Percentiles rank a stretch among this genome's conserved stretches.
phyloP scores from a whole-genome alignment of 768 basidiomycete species.

The Calocera viscosa region DNA sequence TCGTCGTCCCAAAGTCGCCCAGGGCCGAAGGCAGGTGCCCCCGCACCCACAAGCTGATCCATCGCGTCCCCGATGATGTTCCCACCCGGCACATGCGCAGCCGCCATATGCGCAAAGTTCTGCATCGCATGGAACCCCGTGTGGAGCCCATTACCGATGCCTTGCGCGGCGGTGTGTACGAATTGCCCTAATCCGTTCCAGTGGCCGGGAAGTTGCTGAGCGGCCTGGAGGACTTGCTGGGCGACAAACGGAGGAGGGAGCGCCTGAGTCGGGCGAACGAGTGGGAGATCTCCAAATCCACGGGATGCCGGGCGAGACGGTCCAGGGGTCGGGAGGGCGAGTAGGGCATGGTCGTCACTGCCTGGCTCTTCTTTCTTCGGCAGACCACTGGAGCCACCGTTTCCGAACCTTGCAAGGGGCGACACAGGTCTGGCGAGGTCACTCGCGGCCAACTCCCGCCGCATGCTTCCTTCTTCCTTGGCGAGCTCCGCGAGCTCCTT shows the following conservation, averaged over 20 bases:
- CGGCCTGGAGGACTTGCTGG: background rate
- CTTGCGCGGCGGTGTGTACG: background rate
- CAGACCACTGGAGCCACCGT: too few relatives aligned
- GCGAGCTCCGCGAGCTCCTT: background rate
- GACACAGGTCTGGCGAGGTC: too few relatives aligned
- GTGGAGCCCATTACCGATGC: background rate
- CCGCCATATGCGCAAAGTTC: background rate
- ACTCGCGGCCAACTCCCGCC: background rate
- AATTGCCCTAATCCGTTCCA: background rate
- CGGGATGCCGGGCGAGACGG: too few relatives aligned
- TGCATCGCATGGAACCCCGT: background rate
- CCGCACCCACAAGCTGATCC: background rate
- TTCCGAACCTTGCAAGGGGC: too few relatives aligned
- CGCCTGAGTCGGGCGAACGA: too few relatives aligned
- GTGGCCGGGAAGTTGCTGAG: background rate
- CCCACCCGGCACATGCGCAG: background rate
- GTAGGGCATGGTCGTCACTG: too few relatives aligned
- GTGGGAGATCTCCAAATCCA: too few relatives aligned
- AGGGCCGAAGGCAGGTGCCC: background rate
- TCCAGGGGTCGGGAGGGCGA: too few relatives aligned
- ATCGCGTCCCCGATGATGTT: background rate
- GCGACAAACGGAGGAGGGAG: too few relatives aligned
- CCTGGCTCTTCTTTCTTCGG: too few relatives aligned
- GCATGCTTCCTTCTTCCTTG: background rate
- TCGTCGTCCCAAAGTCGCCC: background rate